Base-by-base conservation (phyloP, 202 grass and related monocot genomes). In the Carex arenaria region DNA sequence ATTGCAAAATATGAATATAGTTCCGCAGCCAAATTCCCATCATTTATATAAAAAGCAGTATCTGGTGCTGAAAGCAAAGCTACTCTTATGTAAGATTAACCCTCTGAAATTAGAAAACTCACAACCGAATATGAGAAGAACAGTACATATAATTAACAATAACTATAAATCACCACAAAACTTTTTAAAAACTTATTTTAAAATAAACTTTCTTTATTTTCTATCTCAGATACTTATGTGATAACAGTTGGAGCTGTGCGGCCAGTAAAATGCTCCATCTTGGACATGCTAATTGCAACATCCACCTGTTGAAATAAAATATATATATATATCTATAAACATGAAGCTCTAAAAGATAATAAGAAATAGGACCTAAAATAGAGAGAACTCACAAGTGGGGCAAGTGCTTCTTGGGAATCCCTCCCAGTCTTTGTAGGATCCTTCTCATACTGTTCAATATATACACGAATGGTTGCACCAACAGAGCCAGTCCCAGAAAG, bases 391-490 rank as follows among this genome's bases (percentile, higher is more conserved):
- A 99, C 96, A 55, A 99, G 79, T 5, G 96, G 93, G 79, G 91
- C 72, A 89, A 99, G 96, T 40, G 96, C 96, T 45, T 99, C 96
- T 9, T 89, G 87, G 11, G 96, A 92, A 55, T 94, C 96, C 88
- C 91, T 92, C 32, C 96, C 88, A 2, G 52, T 96, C 84, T 99
- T 99, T 67, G 91, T 84, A 30, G 93, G 64, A 83, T 99, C 91
- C 60, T 87, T 92, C 88, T 96, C 93, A 61, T 99, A 96, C 84
- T 99, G 93, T 83, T 99, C 96, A 67, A 99, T 94, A 87, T 99
- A 99, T 15, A 99, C 88, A 38, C 96, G 88, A 63, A 99, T 94
- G 8, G 97, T 99, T 10, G 97, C 97, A 53, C 97, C 97, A 36
- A 85, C 96, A 30, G 96, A 96, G 49, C 93, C 96, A 65, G 96